Conservation (phyloP, 2,329 filamentous ascomycete genomes). For the Calonectria multiphialidica region DNA sequence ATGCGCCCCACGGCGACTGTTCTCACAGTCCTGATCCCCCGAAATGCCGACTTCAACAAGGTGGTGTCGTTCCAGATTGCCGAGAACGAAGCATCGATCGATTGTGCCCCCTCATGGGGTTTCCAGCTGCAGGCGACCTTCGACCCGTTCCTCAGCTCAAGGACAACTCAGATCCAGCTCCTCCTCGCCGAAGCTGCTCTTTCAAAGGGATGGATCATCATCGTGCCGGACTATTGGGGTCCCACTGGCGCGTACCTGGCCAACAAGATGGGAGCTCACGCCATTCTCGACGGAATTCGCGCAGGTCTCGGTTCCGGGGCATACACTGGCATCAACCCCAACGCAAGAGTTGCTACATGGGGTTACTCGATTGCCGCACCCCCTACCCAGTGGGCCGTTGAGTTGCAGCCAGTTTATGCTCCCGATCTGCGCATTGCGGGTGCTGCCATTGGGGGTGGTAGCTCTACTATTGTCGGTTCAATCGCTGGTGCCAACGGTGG, state of each 20-base stretch:
- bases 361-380: conserved; percentile 44
- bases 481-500: conserved; percentile 32
- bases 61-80: conserved; percentile 58
- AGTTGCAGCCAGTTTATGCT: conserved; percentile 43
- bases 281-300: conserved; percentile 57
- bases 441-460: conserved; percentile 40
- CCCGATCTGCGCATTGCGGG: conserved; percentile 41
- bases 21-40: conserved; percentile 53
- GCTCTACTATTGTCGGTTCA: conserved; percentile 33
- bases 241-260: conserved; percentile 57
- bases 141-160: conserved; percentile 52
- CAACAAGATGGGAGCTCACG: conserved; percentile 54
- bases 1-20: conserved; percentile 52
- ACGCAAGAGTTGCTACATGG: conserved; percentile 58
- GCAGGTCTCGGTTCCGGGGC: conserved; percentile 48
- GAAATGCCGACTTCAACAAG: conserved; percentile 41
- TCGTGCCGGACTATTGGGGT: conserved; percentile 61
- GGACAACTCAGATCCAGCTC: conserved; percentile 38
- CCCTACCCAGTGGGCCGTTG: conserved; percentile 38
- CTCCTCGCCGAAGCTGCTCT: conserved; percentile 46
- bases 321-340: conserved; percentile 46
- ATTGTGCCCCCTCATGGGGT: conserved; percentile 47
- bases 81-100: conserved; percentile 52
- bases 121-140: conserved; percentile 32
- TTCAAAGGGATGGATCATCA: conserved; percentile 59